Percentiles rank a stretch among this genome's conserved stretches.
phyloP scores from a whole-genome alignment of 129 eudicot genomes.

The Heracleum sosnowskyi region DNA sequence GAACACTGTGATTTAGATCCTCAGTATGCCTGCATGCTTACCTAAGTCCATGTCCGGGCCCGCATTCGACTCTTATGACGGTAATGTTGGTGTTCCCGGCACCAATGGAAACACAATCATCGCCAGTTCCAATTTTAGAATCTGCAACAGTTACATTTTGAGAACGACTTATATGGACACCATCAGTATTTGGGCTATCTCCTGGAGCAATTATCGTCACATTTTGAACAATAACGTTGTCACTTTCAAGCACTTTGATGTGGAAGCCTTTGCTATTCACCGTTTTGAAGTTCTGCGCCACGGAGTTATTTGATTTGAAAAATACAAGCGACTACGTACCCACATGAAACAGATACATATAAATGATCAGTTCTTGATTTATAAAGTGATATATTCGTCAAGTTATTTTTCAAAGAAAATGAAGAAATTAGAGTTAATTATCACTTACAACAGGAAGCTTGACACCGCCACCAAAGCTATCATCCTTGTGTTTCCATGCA shows the following conservation, averaged over 20 bases:
- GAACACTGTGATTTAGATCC: neutral
- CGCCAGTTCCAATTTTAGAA: conserved; percentile 38
- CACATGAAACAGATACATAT: neutral
- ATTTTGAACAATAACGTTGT: neutral
- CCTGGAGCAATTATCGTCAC: conserved; percentile 29
- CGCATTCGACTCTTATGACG: conserved; percentile 19
- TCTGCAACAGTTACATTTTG: conserved; percentile 14
- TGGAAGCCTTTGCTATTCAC: conserved; percentile 38
- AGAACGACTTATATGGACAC: conserved; percentile 27
- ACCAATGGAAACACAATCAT: conserved; percentile 46
- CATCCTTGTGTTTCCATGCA: conserved; percentile 14
- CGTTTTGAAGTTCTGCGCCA: conserved; percentile 6
- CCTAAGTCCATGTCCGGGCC: conserved; percentile 40
- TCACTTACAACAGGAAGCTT: conserved; percentile 36
- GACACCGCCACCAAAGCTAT: conserved; percentile 2
- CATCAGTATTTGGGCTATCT: conserved; percentile 48
- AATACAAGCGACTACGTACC: conserved; percentile 35
- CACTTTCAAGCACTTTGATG: conserved; percentile 18
- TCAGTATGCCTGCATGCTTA: neutral
- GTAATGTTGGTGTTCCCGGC: conserved; percentile 21
- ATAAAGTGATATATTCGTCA: too few relatives aligned
- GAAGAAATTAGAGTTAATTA: neutral
- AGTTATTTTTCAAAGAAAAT: neutral
- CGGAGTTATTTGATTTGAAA: conserved; percentile 8
- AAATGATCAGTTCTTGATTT: neutral